Evolutionary conservation across 345 rosid genomes (phyloP).

Genomic region (Cardamine chenopodiifolia): DNA sequence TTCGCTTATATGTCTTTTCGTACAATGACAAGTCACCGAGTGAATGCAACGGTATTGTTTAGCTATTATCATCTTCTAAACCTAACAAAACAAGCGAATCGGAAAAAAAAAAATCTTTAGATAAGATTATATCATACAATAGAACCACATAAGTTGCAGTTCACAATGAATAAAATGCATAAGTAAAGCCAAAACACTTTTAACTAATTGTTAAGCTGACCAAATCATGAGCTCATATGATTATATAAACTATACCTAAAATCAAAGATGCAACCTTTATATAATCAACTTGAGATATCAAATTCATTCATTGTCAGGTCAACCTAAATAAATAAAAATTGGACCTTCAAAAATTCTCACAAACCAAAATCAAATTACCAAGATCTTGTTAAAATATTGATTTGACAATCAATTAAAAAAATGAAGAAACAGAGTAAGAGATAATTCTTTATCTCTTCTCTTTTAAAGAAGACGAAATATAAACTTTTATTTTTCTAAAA

Average conservation of each 20-base stretch:
- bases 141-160: neutral
- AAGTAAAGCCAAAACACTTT: slow-evolving; percentile 9
- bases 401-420: too few species aligned
- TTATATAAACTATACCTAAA: neutral
- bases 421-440: too few species aligned
- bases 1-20: slow-evolving; percentile 88
- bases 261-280: slow-evolving; percentile 26
- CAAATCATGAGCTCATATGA: slow-evolving; percentile 17
- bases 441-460: too few species aligned
- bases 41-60: slow-evolving; percentile 95
- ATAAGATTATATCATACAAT: neutral
- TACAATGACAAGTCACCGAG: slow-evolving; percentile 91
- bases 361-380: slow-evolving; percentile 8
- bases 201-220: too few species aligned
- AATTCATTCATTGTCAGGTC: neutral
- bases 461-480: too few species aligned
- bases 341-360: slow-evolving; percentile 15
- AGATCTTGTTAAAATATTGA: too few species aligned
- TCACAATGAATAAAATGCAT: slow-evolving; percentile 13
- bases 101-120: neutral
- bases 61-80: slow-evolving; percentile 61
- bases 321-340: slow-evolving; percentile 9
- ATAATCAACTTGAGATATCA: slow-evolving; percentile 15
- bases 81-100: slow-evolving; percentile 16
- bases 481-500: too few species aligned